phyloP scores from a whole-genome alignment of 2,329 filamentous ascomycete genomes.

The Talaromyces sp. region DNA sequence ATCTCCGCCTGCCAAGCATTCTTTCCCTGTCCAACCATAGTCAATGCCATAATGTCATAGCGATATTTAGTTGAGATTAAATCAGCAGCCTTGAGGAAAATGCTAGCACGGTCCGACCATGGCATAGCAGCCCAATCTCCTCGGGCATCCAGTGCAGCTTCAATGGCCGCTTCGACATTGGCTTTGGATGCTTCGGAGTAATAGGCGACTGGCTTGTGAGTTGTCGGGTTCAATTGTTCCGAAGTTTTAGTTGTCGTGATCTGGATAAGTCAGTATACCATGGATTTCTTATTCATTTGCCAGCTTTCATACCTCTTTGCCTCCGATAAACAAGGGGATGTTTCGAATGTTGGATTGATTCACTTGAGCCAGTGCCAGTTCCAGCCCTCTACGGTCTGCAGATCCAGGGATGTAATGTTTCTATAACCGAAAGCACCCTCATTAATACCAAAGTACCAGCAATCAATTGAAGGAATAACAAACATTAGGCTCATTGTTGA shows the following conservation, averaged over 20 bases:
- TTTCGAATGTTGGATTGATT: conserved; percentile 68
- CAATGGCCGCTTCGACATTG: conserved; percentile 76
- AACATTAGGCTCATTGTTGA: conserved; percentile 95
- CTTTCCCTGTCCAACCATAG: conserved; percentile 95
- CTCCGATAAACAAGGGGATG: conserved; percentile 78
- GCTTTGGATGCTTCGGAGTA: conserved; percentile 77
- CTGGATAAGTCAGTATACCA: conserved; percentile 19
- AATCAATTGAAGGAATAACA: conserved; percentile 35
- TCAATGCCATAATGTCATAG: conserved; percentile 93
- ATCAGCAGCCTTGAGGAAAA: conserved; percentile 96
- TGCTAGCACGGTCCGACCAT: conserved; percentile 83
- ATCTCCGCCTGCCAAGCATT: conserved; percentile 99
- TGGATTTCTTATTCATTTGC: background rate
- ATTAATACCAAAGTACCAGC: background rate
- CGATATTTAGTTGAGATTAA: conserved; percentile 88
- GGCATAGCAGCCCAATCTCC: conserved; percentile 79
- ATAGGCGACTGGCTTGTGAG: conserved; percentile 74
- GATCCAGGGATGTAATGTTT: conserved; percentile 87
- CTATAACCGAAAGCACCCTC: conserved; percentile 45
- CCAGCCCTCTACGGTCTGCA: conserved; percentile 70
- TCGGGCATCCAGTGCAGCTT: conserved; percentile 81
- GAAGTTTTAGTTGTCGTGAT: conserved; percentile 32
- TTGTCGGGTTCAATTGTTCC: conserved; percentile 76
- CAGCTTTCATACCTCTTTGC: conserved; percentile 63
- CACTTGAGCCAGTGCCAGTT: conserved; percentile 67